A percentile compares a stretch with the other conserved stretches of the same genome.
These are phyloP conservation scores for Suhomyces panamericanus DNA, from an alignment of 1,139 yeast species.

Conservation along the genomic window DNA sequence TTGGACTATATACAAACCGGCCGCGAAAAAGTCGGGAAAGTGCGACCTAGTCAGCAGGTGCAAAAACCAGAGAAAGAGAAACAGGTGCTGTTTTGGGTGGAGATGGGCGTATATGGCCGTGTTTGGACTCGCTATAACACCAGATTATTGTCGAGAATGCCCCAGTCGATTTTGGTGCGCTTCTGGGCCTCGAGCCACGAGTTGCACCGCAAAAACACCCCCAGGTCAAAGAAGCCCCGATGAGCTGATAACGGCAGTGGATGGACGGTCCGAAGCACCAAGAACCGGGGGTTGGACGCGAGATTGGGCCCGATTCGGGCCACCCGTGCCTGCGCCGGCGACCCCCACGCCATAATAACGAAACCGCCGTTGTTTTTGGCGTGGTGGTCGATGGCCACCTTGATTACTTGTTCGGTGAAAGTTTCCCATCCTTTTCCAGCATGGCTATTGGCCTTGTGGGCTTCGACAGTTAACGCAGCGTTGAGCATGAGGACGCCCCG, in stretches of 20 bases:
- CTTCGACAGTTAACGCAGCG: conserved; percentile 87
- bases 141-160: conserved; percentile 18
- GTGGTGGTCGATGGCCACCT: conserved; percentile 43
- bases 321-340: conserved; percentile 81
- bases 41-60: background rate
- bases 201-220: conserved; percentile 71
- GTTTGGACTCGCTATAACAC: conserved; percentile 3
- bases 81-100: background rate
- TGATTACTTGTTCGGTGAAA: conserved; percentile 74
- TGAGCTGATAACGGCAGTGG: conserved; percentile 94
- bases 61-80: too few relatives aligned
- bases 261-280: conserved; percentile 75
- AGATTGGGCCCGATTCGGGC: conserved; percentile 38
- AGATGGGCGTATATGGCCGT: background rate
- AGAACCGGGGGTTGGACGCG: conserved; percentile 28
- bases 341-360: conserved; percentile 91
- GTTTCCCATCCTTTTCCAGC: conserved; percentile 91
- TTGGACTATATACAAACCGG: background rate
- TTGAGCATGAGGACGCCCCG: conserved; percentile 89
- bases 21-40: background rate
- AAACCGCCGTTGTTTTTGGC: conserved; percentile 43
- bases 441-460: conserved; percentile 93
- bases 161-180: conserved; percentile 66
- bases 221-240: conserved; percentile 75
- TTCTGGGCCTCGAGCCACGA: conserved; percentile 63